phyloP scores from a whole-genome alignment of 768 basidiomycete genomes.

The Xerocomellus intermedius region DNA sequence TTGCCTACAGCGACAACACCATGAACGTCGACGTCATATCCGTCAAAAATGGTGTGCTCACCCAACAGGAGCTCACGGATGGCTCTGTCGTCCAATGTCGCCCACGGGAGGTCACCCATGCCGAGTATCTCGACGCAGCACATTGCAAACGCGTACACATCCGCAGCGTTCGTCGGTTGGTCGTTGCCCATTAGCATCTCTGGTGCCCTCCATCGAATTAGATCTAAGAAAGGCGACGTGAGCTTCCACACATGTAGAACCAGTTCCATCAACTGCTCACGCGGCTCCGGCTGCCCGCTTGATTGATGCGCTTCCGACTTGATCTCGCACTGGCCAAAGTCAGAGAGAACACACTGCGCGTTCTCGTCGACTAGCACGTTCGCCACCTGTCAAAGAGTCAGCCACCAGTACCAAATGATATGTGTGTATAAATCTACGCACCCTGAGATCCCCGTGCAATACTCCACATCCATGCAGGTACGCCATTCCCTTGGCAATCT shows the following conservation, averaged over 20 bases:
- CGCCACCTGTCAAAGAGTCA: slow-evolving; percentile 45
- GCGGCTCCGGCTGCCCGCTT: slow-evolving; percentile 47
- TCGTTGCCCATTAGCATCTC: slow-evolving; percentile 55
- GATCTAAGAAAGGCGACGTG: slow-evolving; percentile 41
- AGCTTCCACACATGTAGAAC: background rate
- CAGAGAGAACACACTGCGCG: slow-evolving; percentile 68
- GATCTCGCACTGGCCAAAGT: slow-evolving; percentile 83
- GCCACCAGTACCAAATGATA: background rate
- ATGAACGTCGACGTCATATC: slow-evolving; percentile 19
- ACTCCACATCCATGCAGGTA: slow-evolving; percentile 71
- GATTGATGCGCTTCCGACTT: slow-evolving; percentile 66
- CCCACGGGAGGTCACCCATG: slow-evolving; percentile 63
- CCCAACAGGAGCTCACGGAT: slow-evolving; percentile 53
- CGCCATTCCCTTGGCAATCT: slow-evolving; percentile 79
- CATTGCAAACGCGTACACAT: slow-evolving; percentile 71
- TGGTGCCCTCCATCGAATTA: slow-evolving; percentile 70
- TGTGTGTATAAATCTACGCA: slow-evolving; percentile 25
- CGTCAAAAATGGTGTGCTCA: slow-evolving; percentile 26
- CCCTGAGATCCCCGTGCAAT: slow-evolving; percentile 82
- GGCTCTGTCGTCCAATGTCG: slow-evolving; percentile 45
- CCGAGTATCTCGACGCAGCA: slow-evolving; percentile 62
- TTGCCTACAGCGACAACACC: slow-evolving; percentile 37
- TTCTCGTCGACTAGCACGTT: slow-evolving; percentile 76
- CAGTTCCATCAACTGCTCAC: slow-evolving; percentile 28
- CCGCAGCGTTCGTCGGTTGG: slow-evolving; percentile 51